Base-by-base conservation (phyloP, 148 eudicot genomes). In the Talinum fruticosum region DNA sequence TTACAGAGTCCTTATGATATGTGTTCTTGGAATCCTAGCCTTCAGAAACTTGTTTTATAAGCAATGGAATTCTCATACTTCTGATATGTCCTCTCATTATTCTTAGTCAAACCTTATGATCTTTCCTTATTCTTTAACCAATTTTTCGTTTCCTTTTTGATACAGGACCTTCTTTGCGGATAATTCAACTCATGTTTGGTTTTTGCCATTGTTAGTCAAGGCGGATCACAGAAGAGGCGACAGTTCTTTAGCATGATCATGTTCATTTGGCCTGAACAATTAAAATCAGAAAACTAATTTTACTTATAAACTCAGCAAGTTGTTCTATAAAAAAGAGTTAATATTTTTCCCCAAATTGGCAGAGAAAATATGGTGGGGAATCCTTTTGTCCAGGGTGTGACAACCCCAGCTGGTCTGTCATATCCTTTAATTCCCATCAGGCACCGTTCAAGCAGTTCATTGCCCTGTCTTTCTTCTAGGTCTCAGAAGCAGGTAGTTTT, bases 331-430 rank as follows among this genome's bases (percentile, higher is more conserved):
- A 41, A 41, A 41, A 41, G 47, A 14, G 47, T 41, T 41, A 14
- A 41, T 41, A 41, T 41, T 21, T 33, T 76, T 2, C 23, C n/a
- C 23, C n/a, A 32, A 53, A 19, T 51, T 51, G 47, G 32, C 32
- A 71, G 29, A 30, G 57, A 41, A 87, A 79, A 79, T 51, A 90
- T 91, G 96, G 88, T 73, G 66, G 86, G 89, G 72, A 85, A 80
- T 85, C 81, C 89, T 44, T 32, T 80, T 76, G 82, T 82, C 57
- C 86, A 87, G 79, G 83, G 87, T 65, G 80, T 85, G 23, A 73
- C 85, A 61, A 69, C 83, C 69, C 81, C 91, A 26, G 33, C 86
- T 72, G 75, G 81, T 67, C 66, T 87, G 26, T 81, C 86, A 59
- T 74, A 85, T n/a, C 77, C 81, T 71, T 67, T 83, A 35, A 38